Evolutionary conservation across 2,329 filamentous ascomycete species (phyloP).

Genomic region (Boeremia exigua): DNA sequence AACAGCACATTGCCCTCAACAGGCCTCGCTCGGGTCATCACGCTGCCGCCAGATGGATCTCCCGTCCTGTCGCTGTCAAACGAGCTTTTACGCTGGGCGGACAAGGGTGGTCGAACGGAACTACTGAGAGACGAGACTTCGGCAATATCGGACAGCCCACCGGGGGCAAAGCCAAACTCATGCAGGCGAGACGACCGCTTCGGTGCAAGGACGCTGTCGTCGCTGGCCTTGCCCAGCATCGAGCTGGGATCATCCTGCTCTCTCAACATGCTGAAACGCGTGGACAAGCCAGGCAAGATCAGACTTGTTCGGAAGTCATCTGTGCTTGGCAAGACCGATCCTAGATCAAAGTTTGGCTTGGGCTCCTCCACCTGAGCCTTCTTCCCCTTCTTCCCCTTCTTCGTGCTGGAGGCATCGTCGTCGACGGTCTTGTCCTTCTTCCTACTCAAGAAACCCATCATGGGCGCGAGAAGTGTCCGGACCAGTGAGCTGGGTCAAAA

Average conservation of each 20-base stretch:
- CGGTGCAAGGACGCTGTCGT: conserved; percentile 88
- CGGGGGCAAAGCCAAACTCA: conserved; percentile 70
- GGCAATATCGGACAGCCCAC: conserved; percentile 79
- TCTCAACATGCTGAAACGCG: conserved; percentile 93
- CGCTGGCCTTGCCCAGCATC: conserved; percentile 89
- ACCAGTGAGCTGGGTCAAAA: conserved; percentile 5
- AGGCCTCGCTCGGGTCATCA: conserved; percentile 85
- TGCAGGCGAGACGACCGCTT: conserved; percentile 79
- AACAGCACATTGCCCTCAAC: conserved; percentile 92
- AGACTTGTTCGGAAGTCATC: conserved; percentile 96
- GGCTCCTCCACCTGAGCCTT: conserved; percentile 58
- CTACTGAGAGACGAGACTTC: conserved; percentile 79
- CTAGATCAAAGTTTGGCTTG: conserved; percentile 74
- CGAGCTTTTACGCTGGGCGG: conserved; percentile 68
- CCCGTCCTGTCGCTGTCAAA: conserved; percentile 69
- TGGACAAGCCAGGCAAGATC: conserved; percentile 92
- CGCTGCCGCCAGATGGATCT: conserved; percentile 70
- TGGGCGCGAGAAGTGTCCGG: conserved; percentile 49
- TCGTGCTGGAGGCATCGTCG: conserved; percentile 36
- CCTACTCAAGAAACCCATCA: conserved; percentile 80
- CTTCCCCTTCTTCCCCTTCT: conserved; percentile 56
- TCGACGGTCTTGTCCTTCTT: conserved; percentile 61
- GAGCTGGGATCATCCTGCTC: conserved; percentile 93
- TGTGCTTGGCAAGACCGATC: conserved; percentile 74
- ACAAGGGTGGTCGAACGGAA: conserved; percentile 63